Base-by-base conservation (phyloP, 495 filamentous ascomycete species). In the Xylaria telfairii region DNA sequence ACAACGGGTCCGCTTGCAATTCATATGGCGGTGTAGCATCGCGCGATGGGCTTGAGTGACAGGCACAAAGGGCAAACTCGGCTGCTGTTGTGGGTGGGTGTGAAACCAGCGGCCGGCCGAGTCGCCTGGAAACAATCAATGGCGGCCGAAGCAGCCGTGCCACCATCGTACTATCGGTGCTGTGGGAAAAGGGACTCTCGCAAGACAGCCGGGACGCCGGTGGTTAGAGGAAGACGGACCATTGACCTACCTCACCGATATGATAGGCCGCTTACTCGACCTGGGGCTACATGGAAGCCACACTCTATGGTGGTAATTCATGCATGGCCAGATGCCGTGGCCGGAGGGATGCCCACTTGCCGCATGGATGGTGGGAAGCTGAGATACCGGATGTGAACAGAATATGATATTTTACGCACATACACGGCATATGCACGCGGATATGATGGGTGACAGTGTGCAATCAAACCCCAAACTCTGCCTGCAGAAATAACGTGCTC, bases 21-120 rank as follows among this genome's bases (percentile, higher is more conserved):
- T 49, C 47, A 65, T 64, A 70, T 70, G 68, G 68, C 68, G 68
- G 68, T 70, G 68, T 70, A 70, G 68, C 61, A 70, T 70, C 51
- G 59, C 60, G 68, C 56, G 28, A 56, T 26, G 26, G 28, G 30
- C 4, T 28, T 39, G 39, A 34, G 0, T 39, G 61, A 65, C 30
- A 39, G 37, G 37, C 21, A 37, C 21, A 30, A 61, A 42, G 67
- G 60, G 59, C 26, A 47, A n/a, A 44, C 41, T 15, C 15, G 26
- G 12, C 3, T 30, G 41, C 24, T 30, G 44, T 59, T 51, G 42
- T 24, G 57, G 67, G 42, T 24, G 57, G 67, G 42, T 62, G 39
- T 42, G 44, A 42, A 30, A 62, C 57, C 39, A 61, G 30, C 42
- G 44, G 44, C 13, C 26, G 61, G 41, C 66, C 34, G 67, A 63